phyloP scores from a whole-genome alignment of 768 basidiomycete species.

The Amanita subjunquillea region DNA sequence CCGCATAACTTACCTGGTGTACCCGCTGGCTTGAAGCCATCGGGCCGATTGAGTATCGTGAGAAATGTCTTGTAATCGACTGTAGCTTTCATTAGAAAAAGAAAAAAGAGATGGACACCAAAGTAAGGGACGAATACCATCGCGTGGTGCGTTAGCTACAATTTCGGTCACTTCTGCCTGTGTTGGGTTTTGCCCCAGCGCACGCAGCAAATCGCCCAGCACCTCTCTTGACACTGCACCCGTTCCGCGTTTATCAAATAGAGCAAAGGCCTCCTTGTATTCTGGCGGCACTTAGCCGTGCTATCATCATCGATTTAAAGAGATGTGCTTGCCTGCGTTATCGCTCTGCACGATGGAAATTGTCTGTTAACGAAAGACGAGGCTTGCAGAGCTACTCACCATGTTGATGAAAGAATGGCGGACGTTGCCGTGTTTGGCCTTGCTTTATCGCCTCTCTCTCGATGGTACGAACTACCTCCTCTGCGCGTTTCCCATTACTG shows the following conservation, averaged over 20 bases:
- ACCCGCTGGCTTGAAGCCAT: conserved; percentile 95
- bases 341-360: conserved; percentile 20
- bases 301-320: neutral
- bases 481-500: neutral
- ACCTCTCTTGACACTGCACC: conserved; percentile 83
- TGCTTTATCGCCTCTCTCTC: neutral
- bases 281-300: conserved; percentile 33
- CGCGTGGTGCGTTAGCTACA: conserved; percentile 57
- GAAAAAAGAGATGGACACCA: neutral
- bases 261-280: conserved; percentile 94
- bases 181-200: conserved; percentile 97
- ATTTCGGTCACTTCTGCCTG: conserved; percentile 93
- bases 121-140: conserved; percentile 37
- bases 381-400: neutral
- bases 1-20: conserved; percentile 56
- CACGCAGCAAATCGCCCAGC: conserved; percentile 86
- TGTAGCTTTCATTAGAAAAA: conserved; percentile 15
- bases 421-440: neutral
- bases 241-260: conserved; percentile 95
- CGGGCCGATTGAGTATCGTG: conserved; percentile 84
- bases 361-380: neutral
- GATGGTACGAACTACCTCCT: neutral
- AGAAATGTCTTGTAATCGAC: conserved; percentile 93
- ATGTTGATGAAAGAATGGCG: neutral
- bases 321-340: conserved; percentile 23